These are phyloP conservation scores for Domatiomyces globalis DNA, from an alignment of 2,329 filamentous ascomycete genomes.

Conservation along the genomic window DNA sequence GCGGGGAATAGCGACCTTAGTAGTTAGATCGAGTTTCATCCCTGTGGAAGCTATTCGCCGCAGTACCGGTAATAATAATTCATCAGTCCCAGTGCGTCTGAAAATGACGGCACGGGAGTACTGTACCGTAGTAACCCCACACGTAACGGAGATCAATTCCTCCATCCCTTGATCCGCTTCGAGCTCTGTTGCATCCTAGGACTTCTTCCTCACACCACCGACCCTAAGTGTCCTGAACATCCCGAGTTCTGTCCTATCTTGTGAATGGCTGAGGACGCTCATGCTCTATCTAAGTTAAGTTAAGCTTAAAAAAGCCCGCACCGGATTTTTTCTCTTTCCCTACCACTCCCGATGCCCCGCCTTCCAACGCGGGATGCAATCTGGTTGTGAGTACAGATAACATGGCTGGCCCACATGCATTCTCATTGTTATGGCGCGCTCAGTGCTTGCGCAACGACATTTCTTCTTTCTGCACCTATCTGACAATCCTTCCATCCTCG, in stretches of 20 bases:
- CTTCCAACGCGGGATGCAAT: neutral
- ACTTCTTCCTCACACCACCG: neutral
- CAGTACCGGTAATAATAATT: too few relatives aligned
- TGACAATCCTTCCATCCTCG: neutral
- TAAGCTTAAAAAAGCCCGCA: neutral
- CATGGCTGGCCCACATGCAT: neutral
- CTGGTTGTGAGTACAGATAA: neutral
- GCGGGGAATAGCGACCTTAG: neutral
- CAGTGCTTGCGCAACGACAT: neutral
- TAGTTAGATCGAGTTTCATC: neutral
- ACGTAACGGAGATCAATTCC: neutral
- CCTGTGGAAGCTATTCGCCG: neutral
- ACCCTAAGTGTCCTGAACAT: neutral
- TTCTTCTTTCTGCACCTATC: neutral
- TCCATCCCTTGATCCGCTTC: neutral
- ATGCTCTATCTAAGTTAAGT: neutral
- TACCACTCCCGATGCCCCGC: neutral
- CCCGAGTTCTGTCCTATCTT: too few relatives aligned
- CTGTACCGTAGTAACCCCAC: too few relatives aligned
- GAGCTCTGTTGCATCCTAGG: neutral
- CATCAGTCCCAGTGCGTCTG: too few relatives aligned
- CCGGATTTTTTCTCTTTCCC: neutral
- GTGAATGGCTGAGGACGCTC: neutral
- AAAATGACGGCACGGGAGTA: too few relatives aligned
- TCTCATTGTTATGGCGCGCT: neutral